Evolutionary conservation across 176 grass and related monocot genomes (phyloP).

Genomic region (Dactylis glomerata): DNA sequence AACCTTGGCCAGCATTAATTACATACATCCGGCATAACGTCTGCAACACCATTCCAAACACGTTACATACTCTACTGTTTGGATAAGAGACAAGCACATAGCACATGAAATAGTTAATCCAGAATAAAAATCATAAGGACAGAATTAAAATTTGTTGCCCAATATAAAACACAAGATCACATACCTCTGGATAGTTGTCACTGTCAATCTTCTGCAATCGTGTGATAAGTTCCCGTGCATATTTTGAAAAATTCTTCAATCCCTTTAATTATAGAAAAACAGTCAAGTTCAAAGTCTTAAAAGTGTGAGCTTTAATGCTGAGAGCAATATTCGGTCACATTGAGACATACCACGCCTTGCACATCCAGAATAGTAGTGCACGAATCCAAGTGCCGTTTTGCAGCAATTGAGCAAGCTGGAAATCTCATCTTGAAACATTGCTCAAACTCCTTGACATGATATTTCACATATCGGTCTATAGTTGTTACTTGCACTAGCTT

Average conservation of each 20-base stretch:
- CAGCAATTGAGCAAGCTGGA: conserved; percentile 78
- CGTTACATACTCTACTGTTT: conserved; percentile 11
- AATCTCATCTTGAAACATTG: conserved; percentile 71
- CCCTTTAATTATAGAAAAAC: conserved; percentile 56
- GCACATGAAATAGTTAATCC: neutral
- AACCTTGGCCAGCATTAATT: conserved; percentile 90
- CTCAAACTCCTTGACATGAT: conserved; percentile 87
- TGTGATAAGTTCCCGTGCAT: conserved; percentile 86
- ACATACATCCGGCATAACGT: conserved; percentile 82
- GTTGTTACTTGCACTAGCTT: conserved; percentile 82
- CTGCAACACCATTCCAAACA: conserved; percentile 46
- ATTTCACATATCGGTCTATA: conserved; percentile 83
- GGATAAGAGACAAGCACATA: conserved; percentile 13
- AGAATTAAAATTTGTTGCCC: neutral
- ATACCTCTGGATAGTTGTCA: conserved; percentile 98
- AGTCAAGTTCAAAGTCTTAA: conserved; percentile 26
- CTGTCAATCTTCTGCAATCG: conserved; percentile 85
- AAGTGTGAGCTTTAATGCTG: neutral
- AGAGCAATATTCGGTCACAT: conserved; percentile 12
- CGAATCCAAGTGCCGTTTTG: conserved; percentile 69
- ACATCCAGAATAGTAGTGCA: conserved; percentile 89
- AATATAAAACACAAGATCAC: conserved; percentile 16
- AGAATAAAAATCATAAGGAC: neutral
- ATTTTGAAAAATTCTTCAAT: conserved; percentile 90
- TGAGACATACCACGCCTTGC: conserved; percentile 74